Evolutionary conservation across 1,284 basidiomycete species (phyloP), one percentile per base, ranked within the genome.

Genomic region (Bondarzewia mesenterica): DNA sequence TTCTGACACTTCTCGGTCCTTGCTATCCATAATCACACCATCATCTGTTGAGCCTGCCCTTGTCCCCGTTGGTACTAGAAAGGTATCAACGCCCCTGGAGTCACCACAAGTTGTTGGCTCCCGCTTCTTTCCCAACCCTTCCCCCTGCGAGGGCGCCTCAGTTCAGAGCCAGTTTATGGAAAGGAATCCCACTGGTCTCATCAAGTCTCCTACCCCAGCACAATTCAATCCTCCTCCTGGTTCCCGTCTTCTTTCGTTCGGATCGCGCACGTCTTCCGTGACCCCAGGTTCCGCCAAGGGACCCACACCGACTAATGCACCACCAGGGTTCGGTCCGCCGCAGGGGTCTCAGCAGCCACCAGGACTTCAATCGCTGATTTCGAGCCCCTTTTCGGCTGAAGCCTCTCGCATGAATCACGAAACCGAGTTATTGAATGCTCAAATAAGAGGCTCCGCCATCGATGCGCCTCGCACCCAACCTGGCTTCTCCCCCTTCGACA

Each of bases 221-320:
- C 68, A 67, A 46, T 78, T 83, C 61, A 81, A 81, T 53, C 81
- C 82, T 36, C 81, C 85, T 7, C 64, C 74, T 46, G 85, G 84
- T 35, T 85, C 85, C 48, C 82, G 85, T 49, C 66, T 89, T 42
- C 72, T 89, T 47, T 82, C 84, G 3, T 75, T 89, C 52, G 73
- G 72, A 16, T 74, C 74, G 39, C 75, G 80, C 44, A 63, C 69
- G n/a, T 50, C 62, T 2, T 54, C 63, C 14, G 52, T 55, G 14
- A 50, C 54, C 18, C 29, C 56, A 16, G 32, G 36, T 41, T 26
- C 44, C 15, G 18, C 42, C 4, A 50, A 46, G 22, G 37, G 42
- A 4, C 37, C 45, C 39, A 44, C 40, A 23, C 39, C 43, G 45
- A 46, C 40, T 32, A 48, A 44, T 27, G 37, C 4, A 32, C 46